phyloP scores from a whole-genome alignment of 2,329 filamentous ascomycete genomes.

The Pezicula neosporulosa region DNA sequence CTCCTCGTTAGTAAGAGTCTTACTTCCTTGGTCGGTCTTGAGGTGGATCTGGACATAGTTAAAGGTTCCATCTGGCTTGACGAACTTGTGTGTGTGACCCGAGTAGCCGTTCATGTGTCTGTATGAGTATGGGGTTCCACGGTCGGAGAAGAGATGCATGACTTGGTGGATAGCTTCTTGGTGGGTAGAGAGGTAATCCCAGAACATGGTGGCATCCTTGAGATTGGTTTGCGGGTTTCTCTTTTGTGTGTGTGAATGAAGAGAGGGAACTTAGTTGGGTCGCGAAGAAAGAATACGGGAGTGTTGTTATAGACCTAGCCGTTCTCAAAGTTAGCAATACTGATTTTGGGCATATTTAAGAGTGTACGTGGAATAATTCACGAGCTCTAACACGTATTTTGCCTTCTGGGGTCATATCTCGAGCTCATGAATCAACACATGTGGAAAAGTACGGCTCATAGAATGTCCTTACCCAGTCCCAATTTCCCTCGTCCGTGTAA shows the following conservation, averaged over 20 bases:
- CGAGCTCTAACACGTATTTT: too few species aligned
- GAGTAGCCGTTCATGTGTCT: constrained; percentile 67
- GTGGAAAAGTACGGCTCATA: too few species aligned
- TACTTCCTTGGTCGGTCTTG: constrained; percentile 59
- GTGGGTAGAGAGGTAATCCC: constrained; percentile 51
- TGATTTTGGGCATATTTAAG: too few species aligned
- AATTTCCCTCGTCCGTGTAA: constrained; percentile 67
- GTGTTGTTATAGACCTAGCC: constrained; percentile 66
- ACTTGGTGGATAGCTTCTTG: constrained; percentile 62
- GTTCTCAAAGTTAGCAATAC: too few species aligned
- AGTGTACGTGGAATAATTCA: too few species aligned
- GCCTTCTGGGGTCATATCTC: too few species aligned
- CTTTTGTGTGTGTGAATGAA: constrained; percentile 78
- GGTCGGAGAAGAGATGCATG: constrained; percentile 64
- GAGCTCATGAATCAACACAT: too few species aligned
- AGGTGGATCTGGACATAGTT: constrained; percentile 64
- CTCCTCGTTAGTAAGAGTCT: constrained; percentile 56
- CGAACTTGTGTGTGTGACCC: constrained; percentile 64
- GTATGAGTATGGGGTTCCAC: constrained; percentile 62
- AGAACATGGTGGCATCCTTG: constrained; percentile 52
- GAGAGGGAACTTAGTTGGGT: constrained; percentile 70
- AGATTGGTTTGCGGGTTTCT: constrained; percentile 69
- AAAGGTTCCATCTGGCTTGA: constrained; percentile 62
- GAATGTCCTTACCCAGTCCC: constrained; percentile 48
- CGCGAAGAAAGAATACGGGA: constrained; percentile 73